Evolutionary conservation across 2,329 filamentous ascomycete genomes (phyloP).

Genomic region (Pseudogymnoascus sp.): DNA sequence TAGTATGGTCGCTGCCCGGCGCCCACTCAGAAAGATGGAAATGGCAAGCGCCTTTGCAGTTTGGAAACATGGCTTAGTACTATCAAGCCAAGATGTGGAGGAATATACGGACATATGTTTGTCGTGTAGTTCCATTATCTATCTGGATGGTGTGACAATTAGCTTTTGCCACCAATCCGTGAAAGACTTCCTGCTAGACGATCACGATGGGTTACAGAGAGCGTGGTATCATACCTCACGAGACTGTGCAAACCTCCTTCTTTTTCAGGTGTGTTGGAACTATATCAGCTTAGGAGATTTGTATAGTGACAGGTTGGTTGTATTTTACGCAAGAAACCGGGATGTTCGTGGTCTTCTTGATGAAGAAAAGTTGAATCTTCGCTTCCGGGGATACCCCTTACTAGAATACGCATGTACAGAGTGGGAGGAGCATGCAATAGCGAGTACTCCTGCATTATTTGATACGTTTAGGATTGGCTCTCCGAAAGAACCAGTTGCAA

Average conservation of each 20-base stretch:
- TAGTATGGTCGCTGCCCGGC: neutral
- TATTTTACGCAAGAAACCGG: too few relatives aligned
- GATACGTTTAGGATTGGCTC: neutral
- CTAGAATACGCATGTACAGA: neutral
- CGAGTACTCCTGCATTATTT: neutral
- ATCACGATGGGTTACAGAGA: neutral
- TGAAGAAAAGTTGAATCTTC: too few relatives aligned
- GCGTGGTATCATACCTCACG: neutral
- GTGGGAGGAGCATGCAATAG: neutral
- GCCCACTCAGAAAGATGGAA: neutral
- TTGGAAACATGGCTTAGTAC: neutral
- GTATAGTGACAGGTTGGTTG: too few relatives aligned
- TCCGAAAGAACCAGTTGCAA: neutral
- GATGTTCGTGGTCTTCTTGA: too few relatives aligned
- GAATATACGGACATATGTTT: neutral
- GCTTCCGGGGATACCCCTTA: neutral
- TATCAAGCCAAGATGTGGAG: neutral
- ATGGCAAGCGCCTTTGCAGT: neutral
- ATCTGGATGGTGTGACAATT: neutral
- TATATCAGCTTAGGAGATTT: too few relatives aligned
- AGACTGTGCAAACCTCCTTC: neutral
- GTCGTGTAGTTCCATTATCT: neutral
- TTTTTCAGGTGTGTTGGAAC: neutral
- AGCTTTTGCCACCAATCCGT: neutral
- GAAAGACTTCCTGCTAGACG: neutral